These are phyloP conservation scores for Wallacemonas sp. DNA, from an alignment of 208 protist genomes.

Conservation along the genomic window DNA sequence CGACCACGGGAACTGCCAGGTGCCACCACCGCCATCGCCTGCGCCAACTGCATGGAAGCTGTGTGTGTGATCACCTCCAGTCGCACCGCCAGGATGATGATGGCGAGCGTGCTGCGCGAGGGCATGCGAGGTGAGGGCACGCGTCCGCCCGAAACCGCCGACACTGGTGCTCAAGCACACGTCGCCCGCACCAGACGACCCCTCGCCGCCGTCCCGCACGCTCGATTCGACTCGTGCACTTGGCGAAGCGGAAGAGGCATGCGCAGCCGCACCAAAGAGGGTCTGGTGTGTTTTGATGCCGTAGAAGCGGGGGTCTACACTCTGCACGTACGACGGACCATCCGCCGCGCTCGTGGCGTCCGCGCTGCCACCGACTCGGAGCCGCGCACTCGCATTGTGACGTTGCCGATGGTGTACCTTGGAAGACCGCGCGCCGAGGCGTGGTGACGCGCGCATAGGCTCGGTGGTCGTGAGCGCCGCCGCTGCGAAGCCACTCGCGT, in stretches of 20 bases:
- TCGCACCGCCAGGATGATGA: too few species aligned
- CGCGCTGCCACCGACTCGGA: too few species aligned
- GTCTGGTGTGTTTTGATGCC: not conserved
- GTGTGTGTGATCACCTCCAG: too few species aligned
- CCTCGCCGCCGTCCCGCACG: not conserved
- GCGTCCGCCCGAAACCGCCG: not conserved
- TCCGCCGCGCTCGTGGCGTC: too few species aligned
- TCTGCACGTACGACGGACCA: not conserved
- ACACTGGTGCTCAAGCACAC: not conserved
- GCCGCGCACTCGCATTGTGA: not conserved
- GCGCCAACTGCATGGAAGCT: too few species aligned
- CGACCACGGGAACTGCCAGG: slow-evolving; percentile 6
- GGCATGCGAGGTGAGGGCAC: not conserved
- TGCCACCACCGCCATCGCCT: too few species aligned
- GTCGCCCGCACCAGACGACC: not conserved
- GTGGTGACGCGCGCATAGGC: not conserved
- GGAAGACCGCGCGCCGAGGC: not conserved
- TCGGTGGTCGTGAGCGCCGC: too few species aligned
- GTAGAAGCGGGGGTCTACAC: slow-evolving; percentile 5
- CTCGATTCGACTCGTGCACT: too few species aligned
- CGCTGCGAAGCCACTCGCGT: too few species aligned
- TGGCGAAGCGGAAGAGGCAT: not conserved
- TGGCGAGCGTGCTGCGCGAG: too few species aligned
- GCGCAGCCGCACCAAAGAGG: not conserved
- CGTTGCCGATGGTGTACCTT: slow-evolving; percentile 2